These are phyloP conservation scores for Pseudevernia furfuracea DNA, from an alignment of 495 filamentous ascomycete species.

Conservation along the genomic window DNA sequence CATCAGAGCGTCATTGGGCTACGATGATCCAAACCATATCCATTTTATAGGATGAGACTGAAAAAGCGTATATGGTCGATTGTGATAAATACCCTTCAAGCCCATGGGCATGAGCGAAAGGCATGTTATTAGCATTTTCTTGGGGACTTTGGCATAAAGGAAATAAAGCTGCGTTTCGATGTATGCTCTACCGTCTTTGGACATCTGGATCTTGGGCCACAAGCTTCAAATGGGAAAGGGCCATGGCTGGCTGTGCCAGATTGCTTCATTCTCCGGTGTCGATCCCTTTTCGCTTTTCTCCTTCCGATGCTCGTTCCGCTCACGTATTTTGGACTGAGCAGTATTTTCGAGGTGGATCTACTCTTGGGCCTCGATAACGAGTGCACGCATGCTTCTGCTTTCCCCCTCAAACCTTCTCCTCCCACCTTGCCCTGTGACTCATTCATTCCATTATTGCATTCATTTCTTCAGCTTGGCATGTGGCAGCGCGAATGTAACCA, in stretches of 20 bases:
- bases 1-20: slow-evolving; percentile 76
- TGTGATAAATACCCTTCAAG: slow-evolving; percentile 8
- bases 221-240: neutral
- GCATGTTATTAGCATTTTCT: slow-evolving; percentile 9
- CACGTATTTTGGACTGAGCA: neutral
- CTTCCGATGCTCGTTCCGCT: neutral
- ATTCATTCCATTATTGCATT: neutral
- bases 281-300: neutral
- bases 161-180: neutral
- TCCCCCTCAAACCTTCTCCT: neutral
- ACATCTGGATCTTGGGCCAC: neutral
- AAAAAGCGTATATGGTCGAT: neutral
- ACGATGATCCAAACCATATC: slow-evolving; percentile 44
- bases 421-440: neutral
- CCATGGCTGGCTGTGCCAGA: neutral
- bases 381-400: neutral
- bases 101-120: slow-evolving; percentile 8
- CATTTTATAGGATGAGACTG: slow-evolving; percentile 4
- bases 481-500: neutral
- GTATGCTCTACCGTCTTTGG: neutral
- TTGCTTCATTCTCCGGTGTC: neutral
- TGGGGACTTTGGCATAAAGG: slow-evolving; percentile 3
- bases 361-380: neutral
- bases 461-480: neutral
- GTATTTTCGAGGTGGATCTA: neutral